Percentiles rank a stretch among this genome's conserved stretches.
Evolutionary conservation across 2,329 filamentous ascomycete genomes (phyloP).

Genomic region (Plenodomus tracheiphilus): DNA sequence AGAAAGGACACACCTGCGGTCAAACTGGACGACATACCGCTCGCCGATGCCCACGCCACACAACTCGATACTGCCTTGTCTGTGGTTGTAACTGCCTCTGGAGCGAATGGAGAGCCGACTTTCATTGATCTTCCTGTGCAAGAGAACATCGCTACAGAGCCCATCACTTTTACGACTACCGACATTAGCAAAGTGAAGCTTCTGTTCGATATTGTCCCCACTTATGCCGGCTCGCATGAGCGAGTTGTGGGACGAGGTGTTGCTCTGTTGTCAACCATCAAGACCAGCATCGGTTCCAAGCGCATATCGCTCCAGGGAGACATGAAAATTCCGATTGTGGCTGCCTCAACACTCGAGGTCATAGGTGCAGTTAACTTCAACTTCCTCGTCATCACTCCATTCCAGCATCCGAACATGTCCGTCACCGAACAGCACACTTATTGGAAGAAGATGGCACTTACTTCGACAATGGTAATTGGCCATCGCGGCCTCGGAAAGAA

Average conservation of each 20-base stretch:
- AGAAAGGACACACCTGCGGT: slow-evolving; percentile 80
- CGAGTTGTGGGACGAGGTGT: slow-evolving; percentile 86
- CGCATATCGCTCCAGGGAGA: slow-evolving; percentile 93
- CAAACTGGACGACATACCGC: slow-evolving; percentile 82
- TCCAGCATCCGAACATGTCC: slow-evolving; percentile 90
- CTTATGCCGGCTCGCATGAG: slow-evolving; percentile 81
- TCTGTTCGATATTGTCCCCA: slow-evolving; percentile 92
- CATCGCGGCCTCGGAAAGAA: slow-evolving; percentile 85
- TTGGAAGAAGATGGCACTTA: slow-evolving; percentile 84
- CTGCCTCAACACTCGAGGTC: slow-evolving; percentile 78
- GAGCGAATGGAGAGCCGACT: slow-evolving; percentile 82
- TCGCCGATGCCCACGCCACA: slow-evolving; percentile 85
- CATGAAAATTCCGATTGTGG: slow-evolving; percentile 87
- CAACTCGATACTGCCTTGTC: slow-evolving; percentile 94
- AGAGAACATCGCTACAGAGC: slow-evolving; percentile 90
- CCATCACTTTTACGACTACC: slow-evolving; percentile 81
- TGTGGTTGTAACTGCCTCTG: slow-evolving; percentile 82
- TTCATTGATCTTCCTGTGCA: slow-evolving; percentile 92
- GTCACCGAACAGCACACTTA: slow-evolving; percentile 90
- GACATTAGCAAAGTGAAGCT: slow-evolving; percentile 83
- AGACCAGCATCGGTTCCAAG: slow-evolving; percentile 78
- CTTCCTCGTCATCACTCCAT: slow-evolving; percentile 92
- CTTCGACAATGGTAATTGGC: slow-evolving; percentile 81
- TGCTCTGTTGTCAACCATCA: slow-evolving; percentile 83
- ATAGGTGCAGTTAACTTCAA: slow-evolving; percentile 97